Evolutionary conservation across 1,139 yeast species (phyloP).

Genomic region (Yamadazyma diospyri): DNA sequence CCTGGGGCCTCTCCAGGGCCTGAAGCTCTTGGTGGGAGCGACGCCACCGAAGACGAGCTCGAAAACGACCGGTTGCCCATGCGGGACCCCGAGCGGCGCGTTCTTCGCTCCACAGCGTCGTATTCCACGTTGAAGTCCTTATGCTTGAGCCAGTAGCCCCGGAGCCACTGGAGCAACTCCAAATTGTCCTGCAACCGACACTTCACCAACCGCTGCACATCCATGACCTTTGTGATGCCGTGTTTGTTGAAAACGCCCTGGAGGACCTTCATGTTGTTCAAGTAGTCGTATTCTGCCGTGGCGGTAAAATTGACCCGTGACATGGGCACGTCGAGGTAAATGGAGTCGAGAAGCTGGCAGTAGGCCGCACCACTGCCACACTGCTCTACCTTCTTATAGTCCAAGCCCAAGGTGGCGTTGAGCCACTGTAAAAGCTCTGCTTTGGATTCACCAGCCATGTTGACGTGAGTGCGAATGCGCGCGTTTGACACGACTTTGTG

Average conservation of each 20-base stretch:
- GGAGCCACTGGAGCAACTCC: constrained; percentile 91
- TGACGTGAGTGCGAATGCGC: neutral
- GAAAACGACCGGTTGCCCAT: constrained; percentile 2
- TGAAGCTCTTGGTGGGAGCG: neutral
- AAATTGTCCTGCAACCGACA: constrained; percentile 92
- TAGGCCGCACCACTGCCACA: constrained; percentile 96
- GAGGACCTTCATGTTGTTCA: constrained; percentile 78
- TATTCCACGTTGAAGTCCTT: constrained; percentile 55
- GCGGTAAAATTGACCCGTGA: constrained; percentile 66
- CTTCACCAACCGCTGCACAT: constrained; percentile 77
- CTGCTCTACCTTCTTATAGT: constrained; percentile 79
- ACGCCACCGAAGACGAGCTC: neutral
- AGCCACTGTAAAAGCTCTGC: constrained; percentile 85
- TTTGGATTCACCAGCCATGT: constrained; percentile 60
- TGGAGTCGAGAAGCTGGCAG: constrained; percentile 86
- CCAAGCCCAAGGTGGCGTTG: constrained; percentile 61
- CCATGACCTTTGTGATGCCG: constrained; percentile 68
- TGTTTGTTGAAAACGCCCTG: constrained; percentile 76
- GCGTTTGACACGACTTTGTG: neutral
- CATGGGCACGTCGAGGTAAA: constrained; percentile 80
- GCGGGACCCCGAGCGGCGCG: constrained; percentile 5
- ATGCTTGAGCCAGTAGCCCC: constrained; percentile 75
- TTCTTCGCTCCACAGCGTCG: constrained; percentile 51
- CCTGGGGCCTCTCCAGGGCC: neutral
- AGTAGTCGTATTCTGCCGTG: constrained; percentile 67